A percentile compares a stretch with the other conserved stretches of the same genome.
Conservation (phyloP, 306 rosid species). For the Vigna hirtella region DNA sequence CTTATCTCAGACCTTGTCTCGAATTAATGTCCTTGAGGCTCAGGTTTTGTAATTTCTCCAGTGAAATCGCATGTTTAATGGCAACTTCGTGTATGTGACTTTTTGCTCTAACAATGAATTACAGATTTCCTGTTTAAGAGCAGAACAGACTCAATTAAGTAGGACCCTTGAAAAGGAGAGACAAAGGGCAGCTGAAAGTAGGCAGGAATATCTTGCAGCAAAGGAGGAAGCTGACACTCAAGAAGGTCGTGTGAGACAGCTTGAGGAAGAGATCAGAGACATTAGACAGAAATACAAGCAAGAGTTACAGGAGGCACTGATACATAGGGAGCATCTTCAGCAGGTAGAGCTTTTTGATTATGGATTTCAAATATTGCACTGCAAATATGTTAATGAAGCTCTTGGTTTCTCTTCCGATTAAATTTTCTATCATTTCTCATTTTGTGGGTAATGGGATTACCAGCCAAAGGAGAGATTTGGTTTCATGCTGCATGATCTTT, state of each 20-base stretch:
- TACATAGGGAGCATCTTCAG: constrained; percentile 87
- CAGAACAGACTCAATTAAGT: constrained; percentile 92
- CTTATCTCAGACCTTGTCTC: constrained; percentile 92
- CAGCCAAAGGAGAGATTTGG: not conserved
- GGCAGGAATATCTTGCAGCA: constrained; percentile 95
- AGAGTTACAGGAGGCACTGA: constrained; percentile 86
- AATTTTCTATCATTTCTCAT: constrained; percentile 30
- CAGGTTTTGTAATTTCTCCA: constrained; percentile 70
- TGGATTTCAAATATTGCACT: constrained; percentile 27
- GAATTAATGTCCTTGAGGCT: constrained; percentile 98
- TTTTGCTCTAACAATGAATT: constrained; percentile 46
- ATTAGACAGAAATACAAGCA: constrained; percentile 88
- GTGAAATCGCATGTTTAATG: constrained; percentile 32
- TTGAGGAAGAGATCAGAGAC: constrained; percentile 83
- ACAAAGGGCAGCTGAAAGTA: constrained; percentile 97
- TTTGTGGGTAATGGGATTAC: constrained; percentile 31
- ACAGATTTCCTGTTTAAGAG: constrained; percentile 97
- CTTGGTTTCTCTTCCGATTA: constrained; percentile 22
- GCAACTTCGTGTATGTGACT: constrained; percentile 42
- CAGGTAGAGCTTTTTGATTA: constrained; percentile 66
- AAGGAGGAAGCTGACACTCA: constrained; percentile 99
- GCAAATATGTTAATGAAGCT: constrained; percentile 37
- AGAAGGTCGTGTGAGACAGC: constrained; percentile 93
- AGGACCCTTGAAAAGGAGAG: constrained; percentile 98
- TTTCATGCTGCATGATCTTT: constrained; percentile 25